Conservation (phyloP, 306 rosid species). For the Pterocarpus macrocarpus region DNA sequence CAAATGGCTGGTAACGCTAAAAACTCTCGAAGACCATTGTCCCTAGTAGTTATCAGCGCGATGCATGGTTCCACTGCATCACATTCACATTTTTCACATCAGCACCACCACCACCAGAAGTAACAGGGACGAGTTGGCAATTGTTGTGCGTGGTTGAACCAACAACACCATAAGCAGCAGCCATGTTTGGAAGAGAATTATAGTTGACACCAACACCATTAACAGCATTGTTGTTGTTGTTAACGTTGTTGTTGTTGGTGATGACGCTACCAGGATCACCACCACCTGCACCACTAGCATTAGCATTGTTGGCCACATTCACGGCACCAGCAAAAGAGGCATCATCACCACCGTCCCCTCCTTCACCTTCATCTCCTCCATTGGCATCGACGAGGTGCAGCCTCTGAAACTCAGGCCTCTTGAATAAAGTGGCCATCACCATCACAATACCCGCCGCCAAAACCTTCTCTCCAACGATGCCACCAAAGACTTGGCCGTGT, state of each 20-base stretch:
- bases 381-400: slow-evolving; percentile 13
- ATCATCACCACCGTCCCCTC: neutral
- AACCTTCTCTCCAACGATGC: slow-evolving; percentile 61
- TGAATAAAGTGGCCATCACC: slow-evolving; percentile 49
- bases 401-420: slow-evolving; percentile 44
- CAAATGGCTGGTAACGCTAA: too few species aligned
- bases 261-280: neutral
- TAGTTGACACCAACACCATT: neutral
- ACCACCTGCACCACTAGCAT: too few species aligned
- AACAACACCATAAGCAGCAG: slow-evolving; percentile 8
- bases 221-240: neutral
- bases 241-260: neutral
- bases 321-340: neutral
- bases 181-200: neutral
- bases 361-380: neutral
- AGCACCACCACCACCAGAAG: neutral
- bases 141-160: slow-evolving; percentile 24
- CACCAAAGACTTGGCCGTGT: slow-evolving; percentile 66
- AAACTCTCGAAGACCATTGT: too few species aligned
- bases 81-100: slow-evolving; percentile 18
- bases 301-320: neutral
- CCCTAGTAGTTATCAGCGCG: too few species aligned
- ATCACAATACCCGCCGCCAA: slow-evolving; percentile 53
- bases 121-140: slow-evolving; percentile 30
- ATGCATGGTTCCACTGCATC: slow-evolving; percentile 39